A percentile compares a stretch with the other conserved stretches of the same genome.
phyloP scores from a whole-genome alignment of 345 rosid genomes.

The Citrus medica region DNA sequence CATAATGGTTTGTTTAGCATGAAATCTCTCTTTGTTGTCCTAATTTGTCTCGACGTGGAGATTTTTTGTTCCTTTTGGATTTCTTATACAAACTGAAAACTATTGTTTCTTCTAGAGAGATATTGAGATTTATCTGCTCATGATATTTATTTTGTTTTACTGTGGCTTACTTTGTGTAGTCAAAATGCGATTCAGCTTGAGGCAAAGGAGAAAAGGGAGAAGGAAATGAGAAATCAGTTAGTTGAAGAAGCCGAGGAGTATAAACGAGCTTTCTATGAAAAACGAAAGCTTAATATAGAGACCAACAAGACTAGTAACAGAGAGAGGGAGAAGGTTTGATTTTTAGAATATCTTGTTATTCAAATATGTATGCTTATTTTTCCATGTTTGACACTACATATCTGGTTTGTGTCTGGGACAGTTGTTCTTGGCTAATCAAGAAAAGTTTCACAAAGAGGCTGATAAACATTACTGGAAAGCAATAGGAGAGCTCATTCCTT shows the following conservation, averaged over 20 bases:
- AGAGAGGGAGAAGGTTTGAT: slow-evolving; percentile 66
- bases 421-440: slow-evolving; percentile 61
- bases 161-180: slow-evolving; percentile 24
- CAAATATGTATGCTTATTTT: background rate
- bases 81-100: background rate
- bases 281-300: slow-evolving; percentile 51
- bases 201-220: slow-evolving; percentile 74
- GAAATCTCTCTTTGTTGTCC: background rate
- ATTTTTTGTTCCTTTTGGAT: background rate
- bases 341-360: background rate
- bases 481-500: slow-evolving; percentile 61
- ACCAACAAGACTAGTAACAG: slow-evolving; percentile 54
- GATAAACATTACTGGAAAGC: slow-evolving; percentile 68
- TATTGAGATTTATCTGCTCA: background rate
- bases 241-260: slow-evolving; percentile 62
- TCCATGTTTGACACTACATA: background rate
- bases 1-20: background rate
- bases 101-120: background rate
- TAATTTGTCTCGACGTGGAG: background rate
- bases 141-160: background rate
- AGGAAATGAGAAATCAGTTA: slow-evolving; percentile 60
- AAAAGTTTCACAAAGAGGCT: slow-evolving; percentile 63
- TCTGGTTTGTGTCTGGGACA: slow-evolving; percentile 25
- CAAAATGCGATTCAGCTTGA: slow-evolving; percentile 60
- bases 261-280: slow-evolving; percentile 58